Percentiles rank a stretch among this genome's conserved stretches.
phyloP scores from a whole-genome alignment of 768 basidiomycete species.

The Pleurotus citrinopileatus region DNA sequence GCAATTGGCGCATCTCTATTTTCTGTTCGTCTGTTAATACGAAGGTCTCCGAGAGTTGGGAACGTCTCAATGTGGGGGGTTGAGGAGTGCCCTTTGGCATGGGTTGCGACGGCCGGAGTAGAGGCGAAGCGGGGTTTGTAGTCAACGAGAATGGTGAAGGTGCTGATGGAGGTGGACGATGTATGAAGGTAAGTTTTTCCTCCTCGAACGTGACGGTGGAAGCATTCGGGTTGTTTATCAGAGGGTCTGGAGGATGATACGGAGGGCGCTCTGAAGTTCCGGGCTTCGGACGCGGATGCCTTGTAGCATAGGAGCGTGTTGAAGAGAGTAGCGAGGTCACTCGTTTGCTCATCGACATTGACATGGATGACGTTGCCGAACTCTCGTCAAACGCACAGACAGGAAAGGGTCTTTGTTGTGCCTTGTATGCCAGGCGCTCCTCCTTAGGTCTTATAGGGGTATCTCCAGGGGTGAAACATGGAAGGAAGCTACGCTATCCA shows the following conservation, averaged over 20 bases:
- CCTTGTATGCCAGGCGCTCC: too few relatives aligned
- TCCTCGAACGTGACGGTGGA: constrained; percentile 47
- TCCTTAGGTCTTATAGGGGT: too few relatives aligned
- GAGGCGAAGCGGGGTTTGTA: constrained; percentile 66
- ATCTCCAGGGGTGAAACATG: too few relatives aligned
- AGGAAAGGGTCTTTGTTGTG: too few relatives aligned
- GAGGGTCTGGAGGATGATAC: constrained; percentile 55
- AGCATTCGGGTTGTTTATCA: constrained; percentile 50
- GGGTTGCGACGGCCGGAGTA: constrained; percentile 44
- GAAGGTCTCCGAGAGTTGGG: constrained; percentile 25
- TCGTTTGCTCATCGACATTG: constrained; percentile 14
- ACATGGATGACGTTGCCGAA: not conserved
- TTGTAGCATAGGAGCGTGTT: constrained; percentile 42
- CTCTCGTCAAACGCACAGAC: not conserved
- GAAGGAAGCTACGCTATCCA: too few relatives aligned
- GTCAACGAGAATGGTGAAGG: constrained; percentile 73
- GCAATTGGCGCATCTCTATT: constrained; percentile 54
- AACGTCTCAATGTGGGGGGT: constrained; percentile 48
- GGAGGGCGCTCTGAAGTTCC: constrained; percentile 54
- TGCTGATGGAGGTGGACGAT: constrained; percentile 79
- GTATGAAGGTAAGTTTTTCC: constrained; percentile 71
- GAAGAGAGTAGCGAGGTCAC: constrained; percentile 23
- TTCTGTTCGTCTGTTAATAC: constrained; percentile 53
- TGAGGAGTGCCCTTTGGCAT: constrained; percentile 25
- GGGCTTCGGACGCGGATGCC: constrained; percentile 46